A percentile compares a stretch with the other conserved stretches of the same genome.
Conservation (phyloP, 768 basidiomycete genomes). For the Lentinula aciculospora region DNA sequence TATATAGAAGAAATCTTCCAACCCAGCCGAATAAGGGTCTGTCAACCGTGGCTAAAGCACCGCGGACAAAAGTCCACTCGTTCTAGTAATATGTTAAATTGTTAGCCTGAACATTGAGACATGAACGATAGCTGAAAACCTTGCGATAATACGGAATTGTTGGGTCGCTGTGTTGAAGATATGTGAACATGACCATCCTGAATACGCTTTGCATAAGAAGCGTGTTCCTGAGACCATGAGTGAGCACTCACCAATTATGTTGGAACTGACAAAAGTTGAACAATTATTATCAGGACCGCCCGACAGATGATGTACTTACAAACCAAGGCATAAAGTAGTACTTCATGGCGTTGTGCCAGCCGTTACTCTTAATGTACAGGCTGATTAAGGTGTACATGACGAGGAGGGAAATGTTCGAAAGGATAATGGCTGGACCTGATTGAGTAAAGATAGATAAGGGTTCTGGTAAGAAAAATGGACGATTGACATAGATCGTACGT, state of each 20-base stretch:
- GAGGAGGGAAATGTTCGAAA: slow-evolving; percentile 36
- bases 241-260: slow-evolving; percentile 33
- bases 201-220: slow-evolving; percentile 4
- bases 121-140: not conserved
- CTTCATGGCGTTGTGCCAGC: slow-evolving; percentile 27
- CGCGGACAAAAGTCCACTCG: slow-evolving; percentile 56
- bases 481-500: slow-evolving; percentile 17
- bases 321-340: slow-evolving; percentile 48
- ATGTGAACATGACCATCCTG: slow-evolving; percentile 59
- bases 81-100: slow-evolving; percentile 17
- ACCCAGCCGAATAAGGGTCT: slow-evolving; percentile 55
- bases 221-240: not conserved
- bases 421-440: slow-evolving; percentile 28
- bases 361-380: slow-evolving; percentile 21
- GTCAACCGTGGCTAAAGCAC: slow-evolving; percentile 57
- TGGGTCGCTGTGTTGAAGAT: slow-evolving; percentile 58
- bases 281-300: not conserved
- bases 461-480: not conserved
- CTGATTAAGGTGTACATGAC: slow-evolving; percentile 31
- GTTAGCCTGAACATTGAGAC: not conserved
- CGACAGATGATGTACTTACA: slow-evolving; percentile 19
- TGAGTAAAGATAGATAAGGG: too few species aligned
- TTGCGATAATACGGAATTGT: slow-evolving; percentile 53
- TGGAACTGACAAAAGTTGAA: slow-evolving; percentile 25
- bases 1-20: slow-evolving; percentile 51